phyloP scores from a whole-genome alignment of 2,329 filamentous ascomycete species.

The Polychaeton citri region DNA sequence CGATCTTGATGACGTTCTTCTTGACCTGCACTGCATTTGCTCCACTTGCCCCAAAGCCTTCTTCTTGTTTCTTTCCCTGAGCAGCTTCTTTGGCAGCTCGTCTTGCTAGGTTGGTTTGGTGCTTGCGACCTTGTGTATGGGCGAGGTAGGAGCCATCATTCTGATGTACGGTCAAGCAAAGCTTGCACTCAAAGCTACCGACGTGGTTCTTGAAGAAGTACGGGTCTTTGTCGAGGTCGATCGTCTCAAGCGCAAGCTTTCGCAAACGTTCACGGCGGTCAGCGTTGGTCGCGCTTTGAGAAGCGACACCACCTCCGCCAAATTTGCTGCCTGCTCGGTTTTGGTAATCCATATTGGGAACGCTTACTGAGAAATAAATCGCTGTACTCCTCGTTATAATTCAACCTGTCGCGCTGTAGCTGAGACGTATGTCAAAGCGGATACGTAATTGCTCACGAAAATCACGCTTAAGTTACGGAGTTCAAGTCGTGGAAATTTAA shows the following conservation, averaged over 20 bases:
- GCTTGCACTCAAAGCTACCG: conserved; percentile 91
- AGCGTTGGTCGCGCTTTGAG: conserved; percentile 82
- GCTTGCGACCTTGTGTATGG: conserved; percentile 95
- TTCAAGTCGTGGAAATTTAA: no score
- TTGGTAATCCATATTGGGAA: conserved; percentile 33
- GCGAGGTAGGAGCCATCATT: conserved; percentile 98
- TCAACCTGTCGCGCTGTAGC: no score
- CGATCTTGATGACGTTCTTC: conserved; percentile 85
- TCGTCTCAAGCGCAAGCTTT: conserved; percentile 95
- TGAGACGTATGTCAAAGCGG: no score
- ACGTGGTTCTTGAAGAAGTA: conserved; percentile 99
- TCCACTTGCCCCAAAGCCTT: conserved; percentile 46
- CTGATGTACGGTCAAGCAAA: conserved; percentile 94
- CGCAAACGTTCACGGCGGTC: conserved; percentile 94
- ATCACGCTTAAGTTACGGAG: no score
- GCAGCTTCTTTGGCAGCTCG: conserved; percentile 92
- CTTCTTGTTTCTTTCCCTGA: conserved; percentile 61
- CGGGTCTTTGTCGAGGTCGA: conserved; percentile 97
- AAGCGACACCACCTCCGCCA: conserved; percentile 92
- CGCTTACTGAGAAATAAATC: no score
- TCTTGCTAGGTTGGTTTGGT: conserved; percentile 94
- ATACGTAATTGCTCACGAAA: no score
- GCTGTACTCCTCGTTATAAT: no score
- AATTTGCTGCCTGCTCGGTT: conserved; percentile 97
- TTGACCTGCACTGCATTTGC: conserved; percentile 59